These are phyloP conservation scores for Lodderomyces theae DNA, from an alignment of 1,139 yeast genomes.

Conservation along the genomic window DNA sequence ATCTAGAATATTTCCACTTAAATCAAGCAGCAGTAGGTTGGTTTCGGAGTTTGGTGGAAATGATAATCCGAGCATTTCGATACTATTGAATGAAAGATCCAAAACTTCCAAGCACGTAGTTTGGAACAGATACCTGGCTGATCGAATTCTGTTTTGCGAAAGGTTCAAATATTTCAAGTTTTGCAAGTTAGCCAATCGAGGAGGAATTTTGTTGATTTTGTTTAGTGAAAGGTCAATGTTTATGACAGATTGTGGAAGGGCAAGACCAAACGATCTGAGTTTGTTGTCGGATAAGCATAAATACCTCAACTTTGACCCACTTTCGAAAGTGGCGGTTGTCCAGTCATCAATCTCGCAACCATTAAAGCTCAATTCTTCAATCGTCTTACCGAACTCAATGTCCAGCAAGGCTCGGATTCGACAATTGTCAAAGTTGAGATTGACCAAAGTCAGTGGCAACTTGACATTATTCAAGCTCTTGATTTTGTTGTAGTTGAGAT, in stretches of 20 bases:
- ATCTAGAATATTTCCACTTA: slow-evolving; percentile 19
- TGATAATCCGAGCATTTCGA: slow-evolving; percentile 11
- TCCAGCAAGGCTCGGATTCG: slow-evolving; percentile 13
- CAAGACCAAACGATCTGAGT: slow-evolving; percentile 9
- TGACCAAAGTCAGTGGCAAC: slow-evolving; percentile 17
- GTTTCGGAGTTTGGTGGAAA: slow-evolving; percentile 16
- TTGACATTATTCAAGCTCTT: slow-evolving; percentile 15
- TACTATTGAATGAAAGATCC: slow-evolving; percentile 19
- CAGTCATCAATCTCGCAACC: slow-evolving; percentile 20
- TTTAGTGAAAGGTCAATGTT: slow-evolving; percentile 14
- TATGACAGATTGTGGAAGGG: slow-evolving; percentile 14
- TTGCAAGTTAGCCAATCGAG: slow-evolving; percentile 10
- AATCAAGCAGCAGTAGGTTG: slow-evolving; percentile 17
- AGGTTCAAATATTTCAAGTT: slow-evolving; percentile 14
- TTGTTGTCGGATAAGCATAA: slow-evolving; percentile 18
- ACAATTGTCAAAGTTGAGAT: slow-evolving; percentile 24
- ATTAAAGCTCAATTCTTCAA: slow-evolving; percentile 21
- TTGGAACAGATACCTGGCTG: slow-evolving; percentile 10
- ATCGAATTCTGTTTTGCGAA: slow-evolving; percentile 16
- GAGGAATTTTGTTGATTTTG: slow-evolving; percentile 13
- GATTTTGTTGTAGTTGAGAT: slow-evolving; percentile 21
- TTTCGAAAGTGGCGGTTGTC: slow-evolving; percentile 16
- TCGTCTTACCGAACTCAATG: slow-evolving; percentile 14
- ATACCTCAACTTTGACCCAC: slow-evolving; percentile 12
- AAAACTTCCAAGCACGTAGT: slow-evolving; percentile 12